Evolutionary conservation across 2,329 filamentous ascomycete genomes (phyloP), one percentile per base, ranked within the genome.

Genomic region (Anthostomella pinea): DNA sequence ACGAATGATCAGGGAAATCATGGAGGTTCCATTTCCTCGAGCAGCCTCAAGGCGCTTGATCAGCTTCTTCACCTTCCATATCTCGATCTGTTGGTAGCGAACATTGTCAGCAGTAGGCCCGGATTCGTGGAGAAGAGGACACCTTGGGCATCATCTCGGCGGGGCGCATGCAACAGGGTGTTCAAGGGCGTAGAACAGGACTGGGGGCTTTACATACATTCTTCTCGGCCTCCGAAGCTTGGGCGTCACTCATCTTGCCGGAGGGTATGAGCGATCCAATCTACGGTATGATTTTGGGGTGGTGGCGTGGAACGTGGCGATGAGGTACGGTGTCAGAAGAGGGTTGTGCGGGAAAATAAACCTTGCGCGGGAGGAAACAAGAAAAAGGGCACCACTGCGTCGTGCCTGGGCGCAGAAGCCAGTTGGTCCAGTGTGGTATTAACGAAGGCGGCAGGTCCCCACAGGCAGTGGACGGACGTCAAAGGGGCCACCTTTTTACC

Each of bases 1-100:
- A 94, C 88, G 93, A 62, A 98, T 97, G 59, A 98, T 96, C 68
- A 98, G 80, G 49, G 91, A 97, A 69, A 98, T 98, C 93, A 98
- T 98, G 73, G 85, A 91, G 49, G 93, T 98, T 72, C 93, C 93
- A 80, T 98, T 98, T 65, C 93, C 93, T 65, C 94, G 81, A 55
- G 94, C 94, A 47, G 88, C 86, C 70, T 97, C 93, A 58, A 98
- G 87, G 59, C 93, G 87, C 73, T 97, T 98, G 73, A 98, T 95
- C 63, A 98, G 76, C 77, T 98, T 98, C 80, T 98, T 98, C 63
- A 98, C 90, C 84, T 98, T 96, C 87, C 85, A 90, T 73, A 83
- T 84, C 69, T 84, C 80, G 59, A 84, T 84, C 77, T 81, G 52
- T 52, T 48, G 29, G 30, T 22, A 33, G 36, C 23, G 25, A 18